Percentiles rank a stretch among this genome's conserved stretches.
Conservation (phyloP, 768 basidiomycete species). For the Pleurotus tuber-regium region DNA sequence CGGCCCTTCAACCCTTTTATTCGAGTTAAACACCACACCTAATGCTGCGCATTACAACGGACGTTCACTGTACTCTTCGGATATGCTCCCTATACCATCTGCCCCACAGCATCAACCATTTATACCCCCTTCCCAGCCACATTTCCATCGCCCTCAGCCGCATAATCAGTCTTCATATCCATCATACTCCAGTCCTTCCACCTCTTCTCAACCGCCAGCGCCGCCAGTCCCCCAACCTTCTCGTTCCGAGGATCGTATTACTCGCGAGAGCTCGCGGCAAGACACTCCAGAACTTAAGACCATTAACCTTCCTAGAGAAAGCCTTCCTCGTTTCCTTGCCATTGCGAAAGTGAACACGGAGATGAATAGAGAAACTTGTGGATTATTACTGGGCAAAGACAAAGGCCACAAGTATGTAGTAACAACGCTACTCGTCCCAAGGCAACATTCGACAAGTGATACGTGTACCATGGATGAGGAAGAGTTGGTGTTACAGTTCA, state of each 20-base stretch:
- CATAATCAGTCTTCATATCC: constrained; percentile 13
- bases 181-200: too few relatives aligned
- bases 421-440: constrained; percentile 85
- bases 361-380: constrained; percentile 83
- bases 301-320: constrained; percentile 68
- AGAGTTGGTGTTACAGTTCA: constrained; percentile 82
- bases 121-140: constrained; percentile 17
- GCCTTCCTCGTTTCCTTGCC: constrained; percentile 71
- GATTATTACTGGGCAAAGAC: constrained; percentile 73
- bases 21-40: constrained; percentile 31
- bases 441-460: constrained; percentile 83
- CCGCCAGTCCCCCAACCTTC: constrained; percentile 18
- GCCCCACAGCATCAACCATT: constrained; percentile 17
- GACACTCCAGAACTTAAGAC: constrained; percentile 47
- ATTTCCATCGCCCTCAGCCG: constrained; percentile 11
- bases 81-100: constrained; percentile 34
- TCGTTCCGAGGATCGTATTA: constrained; percentile 17
- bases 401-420: constrained; percentile 63
- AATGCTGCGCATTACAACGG: constrained; percentile 2
- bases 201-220: constrained; percentile 18
- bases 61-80: constrained; percentile 26
- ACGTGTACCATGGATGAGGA: constrained; percentile 94
- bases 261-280: constrained; percentile 21
- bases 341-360: constrained; percentile 79
- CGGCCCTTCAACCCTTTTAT: constrained; percentile 42